Evolutionary conservation across 2,329 filamentous ascomycete species (phyloP), one percentile per base, ranked within the genome.

Genomic region (Fusarium sp.): DNA sequence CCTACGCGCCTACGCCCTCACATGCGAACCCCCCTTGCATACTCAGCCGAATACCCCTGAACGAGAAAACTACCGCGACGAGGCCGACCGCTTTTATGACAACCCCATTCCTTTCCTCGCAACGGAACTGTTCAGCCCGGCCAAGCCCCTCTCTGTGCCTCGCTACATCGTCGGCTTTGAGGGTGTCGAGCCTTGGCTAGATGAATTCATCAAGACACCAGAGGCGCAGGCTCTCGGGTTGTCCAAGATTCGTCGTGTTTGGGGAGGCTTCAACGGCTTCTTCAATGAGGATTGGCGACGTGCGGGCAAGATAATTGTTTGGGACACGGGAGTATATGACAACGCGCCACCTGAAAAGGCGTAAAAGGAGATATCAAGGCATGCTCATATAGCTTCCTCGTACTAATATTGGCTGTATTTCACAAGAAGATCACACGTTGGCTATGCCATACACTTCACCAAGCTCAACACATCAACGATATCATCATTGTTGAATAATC

Each of bases 51-150:
- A 88, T 29, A 86, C 89, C 0, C 81, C 83, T 7, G 89, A 94
- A 80, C 91, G 95, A 47, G 86, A 84, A 1, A 79, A 80, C 2
- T 99, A 99, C 82, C 85, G 93, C 18, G 95, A 98, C 81, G 96
- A 99, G 85, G 95, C 95, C 9, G 95, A 98, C 81, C 88, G 92
- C 52, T 99, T 99, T 85, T 98, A 98, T 83, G 89, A 93, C 70
- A 90, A 92, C 25, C 81, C 84, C 13, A 7, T 81, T 74, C 35
- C 74, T 0, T 96, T 94, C 78, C 79, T 95, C 33, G 74, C 83
- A 66, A 74, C 81, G 52, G 83, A 90, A 85, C 79, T 94, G 27
- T 91, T 87, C 54, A 69, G 63, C 4, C 65, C 77, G 0, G 69
- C 66, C 27, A 74, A 70, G 7, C 59, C 58, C 10, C 71, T 71